These are phyloP conservation scores for Paraglomus occultum DNA, from an alignment of 192 early-diverging fungal genomes.

Conservation along the genomic window DNA sequence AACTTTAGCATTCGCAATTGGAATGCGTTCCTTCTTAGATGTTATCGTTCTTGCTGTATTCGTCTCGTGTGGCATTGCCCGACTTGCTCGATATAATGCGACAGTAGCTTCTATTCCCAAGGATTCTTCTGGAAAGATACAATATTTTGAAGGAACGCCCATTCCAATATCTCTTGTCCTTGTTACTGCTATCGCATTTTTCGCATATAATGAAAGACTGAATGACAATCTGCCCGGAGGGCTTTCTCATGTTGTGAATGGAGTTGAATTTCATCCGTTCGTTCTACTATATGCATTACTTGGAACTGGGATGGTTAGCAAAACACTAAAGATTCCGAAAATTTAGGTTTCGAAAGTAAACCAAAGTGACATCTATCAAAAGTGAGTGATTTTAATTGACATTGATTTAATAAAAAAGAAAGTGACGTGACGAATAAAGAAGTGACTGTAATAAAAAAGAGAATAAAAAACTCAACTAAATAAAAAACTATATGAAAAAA, in stretches of 20 bases:
- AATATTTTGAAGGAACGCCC: slow-evolving; percentile 88
- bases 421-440: too few species aligned
- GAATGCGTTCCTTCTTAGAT: slow-evolving; percentile 82
- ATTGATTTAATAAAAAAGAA: too few species aligned
- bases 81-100: slow-evolving; percentile 88
- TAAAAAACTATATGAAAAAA: too few species aligned
- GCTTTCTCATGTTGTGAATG: slow-evolving; percentile 50
- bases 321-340: slow-evolving; percentile 73
- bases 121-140: slow-evolving; percentile 73
- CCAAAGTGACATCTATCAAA: too few species aligned
- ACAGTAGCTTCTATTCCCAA: slow-evolving; percentile 75
- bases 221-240: slow-evolving; percentile 62
- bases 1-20: slow-evolving; percentile 79
- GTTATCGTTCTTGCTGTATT: slow-evolving; percentile 77
- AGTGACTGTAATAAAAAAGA: too few species aligned
- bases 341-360: slow-evolving; percentile 38
- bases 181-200: slow-evolving; percentile 64
- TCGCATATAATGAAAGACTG: slow-evolving; percentile 48
- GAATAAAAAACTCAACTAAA: too few species aligned
- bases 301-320: slow-evolving; percentile 82
- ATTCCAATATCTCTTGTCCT: slow-evolving; percentile 78
- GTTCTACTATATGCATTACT: slow-evolving; percentile 73
- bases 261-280: slow-evolving; percentile 78
- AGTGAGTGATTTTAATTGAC: too few species aligned
- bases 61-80: slow-evolving; percentile 82